Base-by-base conservation (phyloP, 2,329 filamentous ascomycete genomes). In the Colletotrichum agaves region DNA sequence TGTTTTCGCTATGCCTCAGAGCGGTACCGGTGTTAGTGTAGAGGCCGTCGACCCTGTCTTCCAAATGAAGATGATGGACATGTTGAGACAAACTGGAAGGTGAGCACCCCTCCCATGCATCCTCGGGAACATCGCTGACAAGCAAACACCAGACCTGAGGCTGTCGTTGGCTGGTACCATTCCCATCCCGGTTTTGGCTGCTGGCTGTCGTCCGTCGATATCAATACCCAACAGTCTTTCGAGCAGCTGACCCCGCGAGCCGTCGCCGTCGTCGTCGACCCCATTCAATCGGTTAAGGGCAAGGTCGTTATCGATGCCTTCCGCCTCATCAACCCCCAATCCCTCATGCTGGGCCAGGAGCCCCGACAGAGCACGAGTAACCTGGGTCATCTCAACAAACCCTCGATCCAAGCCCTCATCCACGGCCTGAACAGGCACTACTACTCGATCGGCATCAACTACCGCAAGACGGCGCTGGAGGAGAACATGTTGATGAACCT, bases 31-130 rank as follows among this genome's bases (percentile, higher is more conserved):
- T 73, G 96, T 99, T 74, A 97, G 93, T 81, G 96, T 99, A 75
- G 96, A 99, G 82, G 97, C 96, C 58, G 96, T 99, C 71, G 96
- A 99, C 78, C 94, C 94, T 10, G 96, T 99, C 37, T 99, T 99
- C 81, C 96, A 99, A 84, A 98, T 94, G 76, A 99, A 98, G 87
- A 99, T 99, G 96, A 99, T 99, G 96, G 96, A 99, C 79, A 98
- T 99, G 96, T 85, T 99, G 78, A 88, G 93, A 76, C 96, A 99
- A 85, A 99, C 96, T 66, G 96, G 96, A 82, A 88, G 96, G 93
- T 97, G 84, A 75, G 88, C 71, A 49, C 56, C 17, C 52, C 57
- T 50, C 19, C 7, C 49, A 70, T 55, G 33, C 12, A 12, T 15
- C 43, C 50, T 13, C 11, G 5, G 69, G 13, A 37, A n/a, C 23